Percentiles rank a stretch among this genome's conserved stretches.
phyloP scores from a whole-genome alignment of 2,329 filamentous ascomycete genomes.

The Sordariomycetes sp. region DNA sequence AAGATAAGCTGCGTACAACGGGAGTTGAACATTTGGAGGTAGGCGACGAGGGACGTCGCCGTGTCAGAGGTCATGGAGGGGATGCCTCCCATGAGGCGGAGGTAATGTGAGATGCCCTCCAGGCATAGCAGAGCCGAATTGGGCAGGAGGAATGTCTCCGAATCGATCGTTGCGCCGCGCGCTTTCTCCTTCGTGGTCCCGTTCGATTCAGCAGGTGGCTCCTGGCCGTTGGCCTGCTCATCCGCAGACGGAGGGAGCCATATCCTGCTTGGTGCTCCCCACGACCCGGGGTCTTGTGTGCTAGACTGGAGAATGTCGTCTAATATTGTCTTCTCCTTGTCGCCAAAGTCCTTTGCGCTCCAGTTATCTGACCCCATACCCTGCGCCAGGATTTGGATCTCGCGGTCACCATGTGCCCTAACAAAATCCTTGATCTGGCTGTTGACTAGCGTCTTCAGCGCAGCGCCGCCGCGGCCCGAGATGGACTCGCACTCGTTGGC shows the following conservation, averaged over 20 bases:
- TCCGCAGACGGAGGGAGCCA: conserved; percentile 37
- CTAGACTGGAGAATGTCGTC: conserved; percentile 57
- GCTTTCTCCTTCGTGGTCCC: conserved; percentile 50
- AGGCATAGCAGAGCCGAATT: conserved; percentile 75
- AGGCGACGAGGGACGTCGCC: conserved; percentile 67
- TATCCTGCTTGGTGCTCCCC: conserved; percentile 51
- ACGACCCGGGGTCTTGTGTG: conserved; percentile 57
- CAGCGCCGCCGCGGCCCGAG: conserved; percentile 65
- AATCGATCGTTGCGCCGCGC: conserved; percentile 68
- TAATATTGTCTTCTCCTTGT: conserved; percentile 49
- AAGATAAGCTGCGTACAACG: conserved; percentile 94
- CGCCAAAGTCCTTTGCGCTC: conserved; percentile 65
- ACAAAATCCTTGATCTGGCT: conserved; percentile 75
- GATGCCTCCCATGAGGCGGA: conserved; percentile 73
- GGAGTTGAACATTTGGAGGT: conserved; percentile 89
- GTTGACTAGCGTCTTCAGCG: conserved; percentile 71
- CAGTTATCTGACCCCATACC: conserved; percentile 74
- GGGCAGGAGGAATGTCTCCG: conserved; percentile 77
- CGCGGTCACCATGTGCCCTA: conserved; percentile 55
- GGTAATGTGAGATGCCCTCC: conserved; percentile 68
- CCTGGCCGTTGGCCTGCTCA: conserved; percentile 17
- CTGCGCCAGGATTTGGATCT: conserved; percentile 64
- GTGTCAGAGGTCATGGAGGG: conserved; percentile 84
- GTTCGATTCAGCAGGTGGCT: conserved; percentile 20
- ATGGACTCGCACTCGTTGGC: conserved; percentile 80